Evolutionary conservation across 495 filamentous ascomycete genomes (phyloP), one percentile per base, ranked within the genome.

Genomic region (Talaromyces liani): DNA sequence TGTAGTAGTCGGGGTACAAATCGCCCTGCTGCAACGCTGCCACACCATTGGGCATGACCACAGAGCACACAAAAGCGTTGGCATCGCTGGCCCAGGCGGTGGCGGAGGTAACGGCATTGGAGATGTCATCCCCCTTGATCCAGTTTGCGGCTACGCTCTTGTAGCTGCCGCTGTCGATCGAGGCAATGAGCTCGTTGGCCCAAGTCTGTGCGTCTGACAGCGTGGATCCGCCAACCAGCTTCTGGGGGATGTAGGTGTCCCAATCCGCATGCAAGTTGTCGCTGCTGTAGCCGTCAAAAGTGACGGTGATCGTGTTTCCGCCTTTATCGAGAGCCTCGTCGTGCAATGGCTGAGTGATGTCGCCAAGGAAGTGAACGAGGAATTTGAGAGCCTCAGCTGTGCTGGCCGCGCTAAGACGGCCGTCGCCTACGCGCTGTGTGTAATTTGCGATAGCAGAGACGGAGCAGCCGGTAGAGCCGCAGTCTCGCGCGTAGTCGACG

Each of bases 391-490:
- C 79, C 66, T 72, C 61, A 12, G 53, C 53, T 27, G 14, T 27
- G 16, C 29, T 56, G 6, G 53, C 53, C 4, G n/a, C 20, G 22
- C 53, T 56, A 14, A 56, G 53, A 29, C 53, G 53, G 1, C 53
- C 53, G 9, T 56, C 53, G 5, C 22, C 53, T 27, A 56, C 53
- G 16, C 53, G 53, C 22, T 56, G 53, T 27, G 53, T 56, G 53
- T 89, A 88, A 70, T 89, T 90, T 25, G 75, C 72, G 24, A 90
- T 84, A 6, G 87, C 88, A 39, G 72, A 73, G 33, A 90, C 77
- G 51, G 84, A 73, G 69, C 87, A 90, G 53, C 53, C 53, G 3
- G 53, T 27, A 24, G 53, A 56, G 10, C 86, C 87, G 67, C 88
- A 90, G 69, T 90, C 87, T 8, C 85, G 77, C 12, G 71, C 65